These are phyloP conservation scores for Astrothelium macrocarpum DNA, from an alignment of 495 filamentous ascomycete genomes.

Conservation along the genomic window DNA sequence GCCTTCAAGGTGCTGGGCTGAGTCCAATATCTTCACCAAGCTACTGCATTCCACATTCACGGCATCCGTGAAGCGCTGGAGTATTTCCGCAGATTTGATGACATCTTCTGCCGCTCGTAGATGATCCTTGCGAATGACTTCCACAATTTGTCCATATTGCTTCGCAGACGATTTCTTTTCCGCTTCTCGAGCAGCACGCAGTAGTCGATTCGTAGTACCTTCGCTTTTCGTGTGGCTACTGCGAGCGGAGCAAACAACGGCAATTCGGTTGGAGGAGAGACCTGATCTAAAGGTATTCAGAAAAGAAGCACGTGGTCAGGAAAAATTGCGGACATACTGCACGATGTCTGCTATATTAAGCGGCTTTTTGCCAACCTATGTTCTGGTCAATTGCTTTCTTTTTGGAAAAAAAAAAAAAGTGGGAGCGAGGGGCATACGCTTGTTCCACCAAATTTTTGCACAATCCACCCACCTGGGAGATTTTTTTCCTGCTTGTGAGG, in stretches of 20 bases:
- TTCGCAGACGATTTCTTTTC: conserved; percentile 52
- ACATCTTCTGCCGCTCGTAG: conserved; percentile 47
- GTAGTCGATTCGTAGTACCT: conserved; percentile 85
- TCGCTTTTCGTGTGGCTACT: conserved; percentile 84
- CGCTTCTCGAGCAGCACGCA: conserved; percentile 58
- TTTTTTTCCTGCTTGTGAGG: conserved; percentile 31
- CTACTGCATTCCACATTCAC: conserved; percentile 64
- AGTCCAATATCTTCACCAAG: conserved; percentile 50
- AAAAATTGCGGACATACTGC: background rate
- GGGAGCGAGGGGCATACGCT: conserved; percentile 23
- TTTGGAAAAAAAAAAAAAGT: background rate
- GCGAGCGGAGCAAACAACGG: conserved; percentile 85
- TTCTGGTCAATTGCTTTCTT: background rate
- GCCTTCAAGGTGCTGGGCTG: conserved; percentile 47
- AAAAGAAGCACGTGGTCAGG: background rate
- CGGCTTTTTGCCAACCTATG: conserved; percentile 1
- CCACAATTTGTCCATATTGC: conserved; percentile 59
- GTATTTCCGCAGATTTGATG: conserved; percentile 46
- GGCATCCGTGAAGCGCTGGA: conserved; percentile 44
- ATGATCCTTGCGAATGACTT: conserved; percentile 67
- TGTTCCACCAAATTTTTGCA: conserved; percentile 38
- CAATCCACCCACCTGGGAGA: conserved; percentile 35
- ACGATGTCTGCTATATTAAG: conserved; percentile 8
- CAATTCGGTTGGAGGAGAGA: conserved; percentile 58
- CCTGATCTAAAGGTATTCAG: conserved; percentile 45